Base-by-base conservation (phyloP, 2,329 filamentous ascomycete genomes). In the Alternaria hordeiaustralica region DNA sequence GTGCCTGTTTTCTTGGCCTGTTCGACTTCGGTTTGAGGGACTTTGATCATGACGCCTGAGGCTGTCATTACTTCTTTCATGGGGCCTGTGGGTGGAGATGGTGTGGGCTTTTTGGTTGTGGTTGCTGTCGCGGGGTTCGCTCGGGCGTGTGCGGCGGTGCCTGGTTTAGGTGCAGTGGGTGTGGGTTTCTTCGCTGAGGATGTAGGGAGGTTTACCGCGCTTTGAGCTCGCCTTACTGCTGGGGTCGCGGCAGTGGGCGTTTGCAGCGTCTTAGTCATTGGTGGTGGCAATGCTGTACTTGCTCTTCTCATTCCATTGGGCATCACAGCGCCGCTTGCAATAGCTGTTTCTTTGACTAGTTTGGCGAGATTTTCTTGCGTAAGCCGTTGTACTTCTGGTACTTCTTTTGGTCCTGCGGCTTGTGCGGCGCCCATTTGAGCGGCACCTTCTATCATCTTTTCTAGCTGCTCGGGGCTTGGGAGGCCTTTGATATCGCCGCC, bases 311-410 rank as follows among this genome's bases (percentile, higher is more conserved):
- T 69, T 1, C 75, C 74, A 9, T 72, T 70, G 5, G 78, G 76
- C 50, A 78, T 58, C 3, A 77, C 76, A 20, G 72, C 76, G 5
- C 78, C 78, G 56, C 74, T 77, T 58, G 75, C 71, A 41, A 79
- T 78, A 2, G 78, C 78, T 5, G 76, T 80, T 66, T 80, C 78
- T 56, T 79, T 80, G 7, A 80, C 78, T 6, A 80, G 53, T 51
- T 75, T 78, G 1, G 78, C 78, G 11, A 80, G 65, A 30, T 80
- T 79, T 58, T 79, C 78, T 59, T 80, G 78, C 5, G 78, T 80
- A 2, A 80, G 55, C 23, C 74, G 69, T 44, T 78, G 77, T 8
- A 75, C 70, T 36, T 75, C 69, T 2, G 69, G 71, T 26, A 71
- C 53, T 21, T 77, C 67, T 26, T 71, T 62, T 26, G 74, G 72